Evolutionary conservation across 2,329 filamentous ascomycete species (phyloP), one percentile per base, ranked within the genome.

Genomic region (Aspergillus pseudotamarii): DNA sequence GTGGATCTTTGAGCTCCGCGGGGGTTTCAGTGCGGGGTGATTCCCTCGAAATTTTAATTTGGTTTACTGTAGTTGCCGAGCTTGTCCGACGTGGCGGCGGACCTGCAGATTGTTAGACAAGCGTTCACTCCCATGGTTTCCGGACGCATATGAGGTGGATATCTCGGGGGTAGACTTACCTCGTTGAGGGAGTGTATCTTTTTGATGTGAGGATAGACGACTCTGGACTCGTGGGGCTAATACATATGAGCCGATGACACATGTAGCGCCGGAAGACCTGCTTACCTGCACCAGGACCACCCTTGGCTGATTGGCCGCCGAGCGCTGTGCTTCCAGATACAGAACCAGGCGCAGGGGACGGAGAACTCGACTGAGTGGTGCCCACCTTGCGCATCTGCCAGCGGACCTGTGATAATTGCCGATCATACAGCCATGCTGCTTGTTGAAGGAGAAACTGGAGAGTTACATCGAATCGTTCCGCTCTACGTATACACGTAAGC

Each of bases 361-460:
- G 72, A 8, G 79, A 76, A 32, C 69, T 75, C 16, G 80, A 80
- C 32, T 80, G 77, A 10, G 76, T 76, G 36, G 72, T 77, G 45
- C 75, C 78, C 10, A 82, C 80, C 64, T 90, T 95, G 65, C 91
- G 88, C 82, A 98, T 93, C 79, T 97, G 93, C 23, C 91, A 93
- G 68, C 92, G 88, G 55, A 98, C 92, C 75, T 97, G 93, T 0
- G 92, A 91, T 32, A 96, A 86, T 80, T 98, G 93, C 58, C 92
- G 86, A 75, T 98, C 94, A 73, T 95, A 97, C 6, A 98, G 86
- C 86, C 93, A 97, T 77, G 93, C 93, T 66, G 93, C 93, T 79
- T 99, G 93, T 75, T 97, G 92, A 19, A 97, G 86, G 36, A 99
- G 85, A 73, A 98, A 98, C 46, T 93, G 86, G 62, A 96, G 88